Conservation (phyloP, 768 basidiomycete species). For the Leucosporidium yakuticum region DNA sequence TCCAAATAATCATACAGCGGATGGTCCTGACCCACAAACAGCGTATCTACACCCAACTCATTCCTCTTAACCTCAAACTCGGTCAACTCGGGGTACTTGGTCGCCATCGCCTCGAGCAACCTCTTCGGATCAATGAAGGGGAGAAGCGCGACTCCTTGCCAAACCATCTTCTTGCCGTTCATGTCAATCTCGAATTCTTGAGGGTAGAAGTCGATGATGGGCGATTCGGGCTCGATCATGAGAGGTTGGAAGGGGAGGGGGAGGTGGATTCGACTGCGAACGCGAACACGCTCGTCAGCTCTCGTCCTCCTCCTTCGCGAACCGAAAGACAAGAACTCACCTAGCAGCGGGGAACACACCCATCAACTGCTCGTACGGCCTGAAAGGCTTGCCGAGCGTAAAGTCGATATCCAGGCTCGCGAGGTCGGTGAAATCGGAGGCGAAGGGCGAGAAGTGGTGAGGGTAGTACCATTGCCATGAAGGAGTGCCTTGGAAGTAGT, state of each 20-base stretch:
- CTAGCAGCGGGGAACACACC: slow-evolving; percentile 93
- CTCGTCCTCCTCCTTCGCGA: too few relatives aligned
- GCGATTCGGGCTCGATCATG: slow-evolving; percentile 80
- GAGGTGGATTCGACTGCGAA: slow-evolving; percentile 71
- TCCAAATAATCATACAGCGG: slow-evolving; percentile 81
- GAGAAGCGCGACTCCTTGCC: slow-evolving; percentile 95
- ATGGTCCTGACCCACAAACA: slow-evolving; percentile 79
- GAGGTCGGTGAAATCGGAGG: slow-evolving; percentile 74
- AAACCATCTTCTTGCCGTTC: slow-evolving; percentile 99
- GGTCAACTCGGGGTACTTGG: slow-evolving; percentile 54
- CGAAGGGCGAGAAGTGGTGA: slow-evolving; percentile 96
- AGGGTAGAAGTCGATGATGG: slow-evolving; percentile 95
- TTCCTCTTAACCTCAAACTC: slow-evolving; percentile 82
- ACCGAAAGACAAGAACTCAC: slow-evolving; percentile 46
- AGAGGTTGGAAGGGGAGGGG: slow-evolving; percentile 76
- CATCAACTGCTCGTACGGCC: slow-evolving; percentile 96
- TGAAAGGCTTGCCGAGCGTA: slow-evolving; percentile 72
- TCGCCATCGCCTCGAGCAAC: slow-evolving; percentile 73
- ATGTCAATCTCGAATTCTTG: slow-evolving; percentile 89
- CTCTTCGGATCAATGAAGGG: slow-evolving; percentile 88
- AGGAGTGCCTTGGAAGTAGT: slow-evolving; percentile 93
- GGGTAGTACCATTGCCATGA: slow-evolving; percentile 89
- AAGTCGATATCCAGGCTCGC: slow-evolving; percentile 76
- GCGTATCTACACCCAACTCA: slow-evolving; percentile 69
- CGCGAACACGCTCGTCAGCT: slow-evolving; percentile 7